A percentile compares a stretch with the other conserved stretches of the same genome.
phyloP scores from a whole-genome alignment of 352 stramenopile species.

The Pythium angustatum region DNA sequence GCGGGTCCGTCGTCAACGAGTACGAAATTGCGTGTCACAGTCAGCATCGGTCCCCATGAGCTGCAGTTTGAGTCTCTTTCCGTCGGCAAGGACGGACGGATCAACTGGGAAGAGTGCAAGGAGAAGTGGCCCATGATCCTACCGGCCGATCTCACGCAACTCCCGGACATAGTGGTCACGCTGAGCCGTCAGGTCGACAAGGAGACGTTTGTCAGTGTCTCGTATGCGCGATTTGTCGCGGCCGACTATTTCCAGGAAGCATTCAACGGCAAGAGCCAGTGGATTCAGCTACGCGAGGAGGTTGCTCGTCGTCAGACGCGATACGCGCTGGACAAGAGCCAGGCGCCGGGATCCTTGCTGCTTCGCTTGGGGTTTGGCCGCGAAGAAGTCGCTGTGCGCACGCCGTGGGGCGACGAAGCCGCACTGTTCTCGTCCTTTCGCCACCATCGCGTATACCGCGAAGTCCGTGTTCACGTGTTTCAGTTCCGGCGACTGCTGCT shows the following conservation, averaged over 20 bases:
- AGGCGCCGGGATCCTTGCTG: conserved; percentile 54
- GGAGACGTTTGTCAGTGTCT: conserved; percentile 60
- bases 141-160: conserved; percentile 64
- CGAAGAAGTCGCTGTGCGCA: conserved; percentile 59
- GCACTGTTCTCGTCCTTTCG: conserved; percentile 51
- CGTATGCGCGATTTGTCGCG: conserved; percentile 47
- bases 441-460: conserved; percentile 48
- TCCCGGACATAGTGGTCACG: conserved; percentile 69
- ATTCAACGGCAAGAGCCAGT: conserved; percentile 51
- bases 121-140: conserved; percentile 53
- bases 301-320: conserved; percentile 56
- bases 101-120: conserved; percentile 53
- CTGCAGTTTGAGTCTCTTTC: conserved; percentile 57
- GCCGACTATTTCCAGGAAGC: conserved; percentile 43
- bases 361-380: conserved; percentile 65
- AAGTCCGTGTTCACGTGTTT: conserved; percentile 85
- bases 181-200: conserved; percentile 61
- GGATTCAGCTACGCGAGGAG: conserved; percentile 64
- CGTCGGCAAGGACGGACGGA: conserved; percentile 45
- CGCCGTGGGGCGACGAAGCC: conserved; percentile 50
- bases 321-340: conserved; percentile 49
- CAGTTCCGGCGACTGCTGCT: conserved; percentile 68
- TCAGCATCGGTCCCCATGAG: conserved; percentile 48
- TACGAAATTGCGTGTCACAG: conserved; percentile 46
- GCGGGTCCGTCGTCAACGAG: conserved; percentile 14